Percentiles rank a stretch among this genome's conserved stretches.
Conservation (phyloP, 352 stramenopile genomes). For the Globisporangium sylvaticum region DNA sequence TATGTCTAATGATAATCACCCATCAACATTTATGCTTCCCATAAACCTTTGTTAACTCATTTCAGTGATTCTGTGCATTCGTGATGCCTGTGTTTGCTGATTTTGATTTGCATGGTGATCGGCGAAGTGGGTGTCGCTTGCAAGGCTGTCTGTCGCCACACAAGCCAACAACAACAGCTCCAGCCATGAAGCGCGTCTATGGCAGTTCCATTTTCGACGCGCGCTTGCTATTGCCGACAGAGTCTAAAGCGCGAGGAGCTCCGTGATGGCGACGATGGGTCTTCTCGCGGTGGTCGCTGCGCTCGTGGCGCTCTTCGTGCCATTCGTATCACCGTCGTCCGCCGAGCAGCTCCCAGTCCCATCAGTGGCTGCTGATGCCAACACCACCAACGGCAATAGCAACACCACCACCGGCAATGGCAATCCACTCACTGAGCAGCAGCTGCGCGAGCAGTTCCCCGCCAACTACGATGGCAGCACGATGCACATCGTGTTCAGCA, state of each 20-base stretch:
- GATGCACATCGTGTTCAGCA: slow-evolving; percentile 31
- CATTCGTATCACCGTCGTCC: background rate
- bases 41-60: background rate
- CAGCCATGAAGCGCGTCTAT: background rate
- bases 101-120: background rate
- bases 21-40: background rate
- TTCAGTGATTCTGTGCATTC: background rate
- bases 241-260: background rate
- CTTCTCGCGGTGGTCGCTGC: background rate
- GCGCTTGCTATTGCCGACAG: background rate
- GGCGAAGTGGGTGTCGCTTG: background rate
- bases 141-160: background rate
- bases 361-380: background rate
- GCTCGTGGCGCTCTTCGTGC: background rate
- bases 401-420: no score
- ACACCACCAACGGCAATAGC: background rate
- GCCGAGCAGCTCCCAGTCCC: background rate
- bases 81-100: background rate
- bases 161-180: background rate
- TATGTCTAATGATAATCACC: background rate
- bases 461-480: slow-evolving; percentile 16
- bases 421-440: background rate
- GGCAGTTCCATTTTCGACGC: background rate
- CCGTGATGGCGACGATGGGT: background rate
- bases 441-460: slow-evolving; percentile 5